A percentile compares a stretch with the other conserved stretches of the same genome.
phyloP scores from a whole-genome alignment of 75 land plant species.

The Selaginella moellendorffii region DNA sequence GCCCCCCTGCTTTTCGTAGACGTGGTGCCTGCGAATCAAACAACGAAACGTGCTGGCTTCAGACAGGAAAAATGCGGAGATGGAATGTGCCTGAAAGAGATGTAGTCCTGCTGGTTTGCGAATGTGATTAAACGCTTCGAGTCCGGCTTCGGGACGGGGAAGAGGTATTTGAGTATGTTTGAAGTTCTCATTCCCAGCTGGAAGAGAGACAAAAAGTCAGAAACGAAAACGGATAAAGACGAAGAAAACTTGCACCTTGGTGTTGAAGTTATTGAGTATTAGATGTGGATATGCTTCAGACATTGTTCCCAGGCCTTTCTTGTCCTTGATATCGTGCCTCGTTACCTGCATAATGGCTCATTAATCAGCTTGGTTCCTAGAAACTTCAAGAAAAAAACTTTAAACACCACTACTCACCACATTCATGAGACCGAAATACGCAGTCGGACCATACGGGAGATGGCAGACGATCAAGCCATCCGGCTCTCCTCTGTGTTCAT shows the following conservation, averaged over 20 bases:
- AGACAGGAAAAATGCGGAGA: neutral
- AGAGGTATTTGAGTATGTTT: constrained; percentile 77
- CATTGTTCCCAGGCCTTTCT: constrained; percentile 76
- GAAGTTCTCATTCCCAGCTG: constrained; percentile 90
- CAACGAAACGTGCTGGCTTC: neutral
- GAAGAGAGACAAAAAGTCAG: neutral
- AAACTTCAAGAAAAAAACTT: neutral
- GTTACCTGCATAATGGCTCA: constrained; percentile 45
- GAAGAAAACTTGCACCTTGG: constrained; percentile 37
- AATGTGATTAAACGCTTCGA: constrained; percentile 84
- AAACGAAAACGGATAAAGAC: neutral
- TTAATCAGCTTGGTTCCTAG: neutral
- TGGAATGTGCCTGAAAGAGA: constrained; percentile 74
- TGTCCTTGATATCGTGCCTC: constrained; percentile 97
- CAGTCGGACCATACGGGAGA: constrained; percentile 94
- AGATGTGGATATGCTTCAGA: constrained; percentile 92
- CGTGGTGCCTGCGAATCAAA: constrained; percentile 63
- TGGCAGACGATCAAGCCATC: constrained; percentile 92
- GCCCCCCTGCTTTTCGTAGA: constrained; percentile 80
- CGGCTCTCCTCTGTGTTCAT: constrained; percentile 96
- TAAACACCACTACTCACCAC: constrained; percentile 48
- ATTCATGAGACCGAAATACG: constrained; percentile 86
- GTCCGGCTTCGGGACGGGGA: constrained; percentile 96
- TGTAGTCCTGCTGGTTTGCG: constrained; percentile 83
- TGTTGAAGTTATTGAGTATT: constrained; percentile 66